These are phyloP conservation scores for Graphiopsis chlorocephala DNA, from an alignment of 2,329 filamentous ascomycete species.

Conservation along the genomic window DNA sequence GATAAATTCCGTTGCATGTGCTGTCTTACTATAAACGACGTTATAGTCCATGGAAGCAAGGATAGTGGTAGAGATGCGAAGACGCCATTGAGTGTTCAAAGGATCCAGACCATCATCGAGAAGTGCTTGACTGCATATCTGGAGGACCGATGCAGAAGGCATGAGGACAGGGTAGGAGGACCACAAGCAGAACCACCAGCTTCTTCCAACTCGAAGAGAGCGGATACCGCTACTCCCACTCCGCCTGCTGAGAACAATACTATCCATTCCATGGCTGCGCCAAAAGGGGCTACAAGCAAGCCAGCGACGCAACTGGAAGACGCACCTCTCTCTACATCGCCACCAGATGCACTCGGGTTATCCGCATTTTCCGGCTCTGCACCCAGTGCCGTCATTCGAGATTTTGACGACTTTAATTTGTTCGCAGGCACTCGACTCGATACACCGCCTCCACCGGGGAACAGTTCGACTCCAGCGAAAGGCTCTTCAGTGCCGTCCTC, in stretches of 20 bases:
- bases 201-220: neutral
- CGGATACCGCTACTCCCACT: neutral
- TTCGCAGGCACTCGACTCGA: slow-evolving; percentile 25
- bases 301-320: slow-evolving; percentile 21
- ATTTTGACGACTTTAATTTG: slow-evolving; percentile 27
- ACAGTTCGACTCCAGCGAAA: slow-evolving; percentile 8
- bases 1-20: slow-evolving; percentile 77
- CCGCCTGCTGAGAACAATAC: slow-evolving; percentile 1
- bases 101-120: slow-evolving; percentile 58
- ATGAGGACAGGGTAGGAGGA: slow-evolving; percentile 14
- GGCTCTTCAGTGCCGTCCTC: slow-evolving; percentile 12
- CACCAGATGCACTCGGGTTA: slow-evolving; percentile 21
- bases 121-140: slow-evolving; percentile 54
- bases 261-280: neutral
- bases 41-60: slow-evolving; percentile 40
- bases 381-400: slow-evolving; percentile 25
- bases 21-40: slow-evolving; percentile 81
- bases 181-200: neutral
- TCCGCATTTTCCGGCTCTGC: no score
- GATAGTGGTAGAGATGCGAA: slow-evolving; percentile 22
- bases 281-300: neutral
- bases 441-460: slow-evolving; percentile 21
- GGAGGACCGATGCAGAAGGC: slow-evolving; percentile 28
- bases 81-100: slow-evolving; percentile 56
- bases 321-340: slow-evolving; percentile 27